Evolutionary conservation across 1,284 basidiomycete species (phyloP).

Genomic region (Malassezia cuniculi): DNA sequence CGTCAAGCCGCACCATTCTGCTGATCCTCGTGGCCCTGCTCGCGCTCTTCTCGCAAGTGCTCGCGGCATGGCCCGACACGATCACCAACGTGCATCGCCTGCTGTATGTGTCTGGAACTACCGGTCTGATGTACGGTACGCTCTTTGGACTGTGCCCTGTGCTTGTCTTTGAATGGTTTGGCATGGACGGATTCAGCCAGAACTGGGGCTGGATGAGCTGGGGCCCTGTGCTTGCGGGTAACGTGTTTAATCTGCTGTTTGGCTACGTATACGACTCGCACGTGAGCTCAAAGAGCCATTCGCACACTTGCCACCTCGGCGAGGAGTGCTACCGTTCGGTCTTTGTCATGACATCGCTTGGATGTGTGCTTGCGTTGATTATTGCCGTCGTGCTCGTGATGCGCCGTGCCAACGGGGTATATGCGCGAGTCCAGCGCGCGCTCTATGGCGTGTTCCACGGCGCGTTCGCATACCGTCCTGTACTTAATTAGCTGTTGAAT

Average conservation of each 20-base stretch:
- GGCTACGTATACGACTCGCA: slow-evolving; percentile 47
- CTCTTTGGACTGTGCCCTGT: slow-evolving; percentile 66
- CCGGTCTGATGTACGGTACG: slow-evolving; percentile 64
- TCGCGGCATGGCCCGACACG: slow-evolving; percentile 31
- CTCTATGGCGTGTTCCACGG: too few species aligned
- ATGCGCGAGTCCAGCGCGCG: too few species aligned
- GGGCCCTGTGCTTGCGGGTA: slow-evolving; percentile 66
- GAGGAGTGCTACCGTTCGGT: slow-evolving; percentile 41
- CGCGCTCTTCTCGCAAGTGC: slow-evolving; percentile 27
- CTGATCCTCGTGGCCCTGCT: slow-evolving; percentile 31
- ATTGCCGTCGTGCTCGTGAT: slow-evolving; percentile 23
- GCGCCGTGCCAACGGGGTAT: slow-evolving; percentile 2
- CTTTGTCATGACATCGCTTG: slow-evolving; percentile 28
- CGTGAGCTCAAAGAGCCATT: slow-evolving; percentile 8
- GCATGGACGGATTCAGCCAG: slow-evolving; percentile 65
- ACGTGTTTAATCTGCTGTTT: slow-evolving; percentile 70
- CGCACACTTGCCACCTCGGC: slow-evolving; percentile 31
- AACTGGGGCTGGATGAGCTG: slow-evolving; percentile 73
- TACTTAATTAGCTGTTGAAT: slow-evolving; percentile 61
- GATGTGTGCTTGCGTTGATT: slow-evolving; percentile 23
- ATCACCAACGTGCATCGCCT: slow-evolving; percentile 56
- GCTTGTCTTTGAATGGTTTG: slow-evolving; percentile 73
- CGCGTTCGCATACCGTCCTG: too few species aligned
- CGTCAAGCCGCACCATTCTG: slow-evolving; percentile 27
- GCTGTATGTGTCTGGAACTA: slow-evolving; percentile 61